Evolutionary conservation across 139 green algal species (phyloP).

Genomic region (Chlorella sp.): DNA sequence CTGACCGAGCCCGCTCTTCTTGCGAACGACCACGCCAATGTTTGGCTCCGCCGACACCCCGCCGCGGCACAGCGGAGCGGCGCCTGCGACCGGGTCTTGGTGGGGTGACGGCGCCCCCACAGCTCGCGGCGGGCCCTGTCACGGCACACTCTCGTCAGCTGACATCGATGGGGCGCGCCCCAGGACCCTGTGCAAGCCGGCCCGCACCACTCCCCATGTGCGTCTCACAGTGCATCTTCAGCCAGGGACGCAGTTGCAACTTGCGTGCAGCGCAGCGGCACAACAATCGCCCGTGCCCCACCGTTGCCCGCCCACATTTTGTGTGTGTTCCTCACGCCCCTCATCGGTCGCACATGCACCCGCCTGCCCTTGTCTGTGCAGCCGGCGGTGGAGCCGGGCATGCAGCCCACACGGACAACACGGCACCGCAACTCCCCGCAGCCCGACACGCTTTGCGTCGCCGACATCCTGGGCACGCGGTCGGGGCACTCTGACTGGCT

Average conservation of each 20-base stretch:
- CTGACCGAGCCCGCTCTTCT: no score
- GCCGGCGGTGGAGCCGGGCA: not conserved
- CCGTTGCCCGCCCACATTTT: no score
- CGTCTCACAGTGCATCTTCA: not conserved
- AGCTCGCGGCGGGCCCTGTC: not conserved
- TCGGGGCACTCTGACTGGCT: not conserved
- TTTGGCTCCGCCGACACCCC: no score
- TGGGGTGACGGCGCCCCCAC: not conserved
- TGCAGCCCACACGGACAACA: not conserved
- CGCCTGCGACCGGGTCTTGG: no score
- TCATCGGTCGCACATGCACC: not conserved
- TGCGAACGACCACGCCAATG: no score
- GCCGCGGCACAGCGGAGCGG: no score
- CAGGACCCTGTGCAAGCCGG: not conserved
- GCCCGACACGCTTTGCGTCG: not conserved
- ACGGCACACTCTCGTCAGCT: conserved; percentile 22
- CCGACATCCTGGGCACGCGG: not conserved
- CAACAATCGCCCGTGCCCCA: no score
- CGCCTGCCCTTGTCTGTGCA: not conserved
- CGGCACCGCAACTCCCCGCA: not conserved
- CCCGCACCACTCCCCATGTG: not conserved
- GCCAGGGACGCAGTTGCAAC: not conserved
- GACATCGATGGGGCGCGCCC: conserved; percentile 32
- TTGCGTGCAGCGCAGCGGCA: no score
- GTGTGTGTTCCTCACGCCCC: no score